phyloP scores from a whole-genome alignment of 2,329 filamentous ascomycete species.

The Aspergillus puulaauensis region DNA sequence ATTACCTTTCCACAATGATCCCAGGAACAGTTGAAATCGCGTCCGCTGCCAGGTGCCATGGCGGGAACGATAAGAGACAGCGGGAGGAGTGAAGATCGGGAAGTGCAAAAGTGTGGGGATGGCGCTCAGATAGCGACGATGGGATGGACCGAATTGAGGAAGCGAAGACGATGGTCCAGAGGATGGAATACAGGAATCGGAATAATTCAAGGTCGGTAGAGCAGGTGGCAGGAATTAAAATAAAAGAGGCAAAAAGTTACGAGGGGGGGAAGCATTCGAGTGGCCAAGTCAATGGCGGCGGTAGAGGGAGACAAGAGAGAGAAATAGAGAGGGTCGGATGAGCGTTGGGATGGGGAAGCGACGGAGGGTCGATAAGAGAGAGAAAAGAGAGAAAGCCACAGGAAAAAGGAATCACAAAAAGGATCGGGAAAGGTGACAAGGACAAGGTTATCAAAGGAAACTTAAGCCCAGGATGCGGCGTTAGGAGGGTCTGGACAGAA shows the following conservation, averaged over 20 bases:
- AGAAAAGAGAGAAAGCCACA: constrained; percentile 14
- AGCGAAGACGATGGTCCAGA: neutral
- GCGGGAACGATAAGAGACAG: constrained; percentile 6
- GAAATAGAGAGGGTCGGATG: constrained; percentile 10
- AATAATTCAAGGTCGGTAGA: neutral
- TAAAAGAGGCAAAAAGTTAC: neutral
- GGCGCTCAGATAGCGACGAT: neutral
- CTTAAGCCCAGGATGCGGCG: constrained; percentile 20
- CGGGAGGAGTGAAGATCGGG: neutral
- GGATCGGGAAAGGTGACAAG: constrained; percentile 17
- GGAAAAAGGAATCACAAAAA: constrained; percentile 14
- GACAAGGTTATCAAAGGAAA: constrained; percentile 18
- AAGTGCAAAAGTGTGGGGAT: constrained; percentile 3
- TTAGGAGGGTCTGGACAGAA: constrained; percentile 14
- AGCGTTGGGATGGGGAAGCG: neutral
- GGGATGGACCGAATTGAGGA: neutral
- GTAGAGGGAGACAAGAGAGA: neutral
- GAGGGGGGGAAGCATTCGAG: neutral
- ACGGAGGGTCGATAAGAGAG: constrained; percentile 2
- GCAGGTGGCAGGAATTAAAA: neutral
- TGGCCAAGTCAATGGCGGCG: neutral
- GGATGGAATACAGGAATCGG: neutral
- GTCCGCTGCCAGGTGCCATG: constrained; percentile 43
- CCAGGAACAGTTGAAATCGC: constrained; percentile 47
- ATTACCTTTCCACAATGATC: constrained; percentile 45